Evolutionary conservation across 768 basidiomycete species (phyloP).

Genomic region (Pholiota conissans): DNA sequence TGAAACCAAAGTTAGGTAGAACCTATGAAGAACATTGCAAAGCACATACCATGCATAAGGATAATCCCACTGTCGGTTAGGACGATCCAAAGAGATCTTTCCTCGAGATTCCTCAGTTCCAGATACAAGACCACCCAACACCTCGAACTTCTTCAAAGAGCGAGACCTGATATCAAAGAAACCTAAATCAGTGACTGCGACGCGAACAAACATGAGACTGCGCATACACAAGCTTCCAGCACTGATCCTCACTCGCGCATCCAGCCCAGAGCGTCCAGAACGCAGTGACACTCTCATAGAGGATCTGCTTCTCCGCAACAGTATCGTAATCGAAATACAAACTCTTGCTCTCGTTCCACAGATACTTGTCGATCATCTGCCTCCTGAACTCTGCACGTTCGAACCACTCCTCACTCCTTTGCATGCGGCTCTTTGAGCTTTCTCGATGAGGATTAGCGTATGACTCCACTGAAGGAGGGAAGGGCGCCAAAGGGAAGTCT

Average conservation of each 20-base stretch:
- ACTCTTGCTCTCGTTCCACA: slow-evolving; percentile 95
- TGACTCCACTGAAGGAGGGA: slow-evolving; percentile 77
- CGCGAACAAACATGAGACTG: slow-evolving; percentile 1
- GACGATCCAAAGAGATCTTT: slow-evolving; percentile 92
- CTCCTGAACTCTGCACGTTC: slow-evolving; percentile 82
- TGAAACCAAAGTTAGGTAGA: slow-evolving; percentile 18
- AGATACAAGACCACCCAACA: slow-evolving; percentile 90
- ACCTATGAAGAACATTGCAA: not conserved
- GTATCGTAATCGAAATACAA: slow-evolving; percentile 98
- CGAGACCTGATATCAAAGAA: slow-evolving; percentile 52
- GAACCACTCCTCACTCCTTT: slow-evolving; percentile 91
- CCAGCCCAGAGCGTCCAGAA: slow-evolving; percentile 99
- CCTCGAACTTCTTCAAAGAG: slow-evolving; percentile 94
- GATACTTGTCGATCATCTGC: slow-evolving; percentile 86
- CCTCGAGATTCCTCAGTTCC: slow-evolving; percentile 97
- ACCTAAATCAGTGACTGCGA: slow-evolving; percentile 16
- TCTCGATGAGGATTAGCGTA: slow-evolving; percentile 66
- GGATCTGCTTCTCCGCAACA: slow-evolving; percentile 82
- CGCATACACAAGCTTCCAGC: slow-evolving; percentile 90
- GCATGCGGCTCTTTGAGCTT: slow-evolving; percentile 56
- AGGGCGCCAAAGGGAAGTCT: slow-evolving; percentile 87
- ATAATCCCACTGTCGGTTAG: slow-evolving; percentile 99
- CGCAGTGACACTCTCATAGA: slow-evolving; percentile 96
- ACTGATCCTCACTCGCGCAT: slow-evolving; percentile 94
- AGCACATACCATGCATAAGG: slow-evolving; percentile 72